Evolutionary conservation across 441 rosid species (phyloP).

Genomic region (Flueggea neowawraea): DNA sequence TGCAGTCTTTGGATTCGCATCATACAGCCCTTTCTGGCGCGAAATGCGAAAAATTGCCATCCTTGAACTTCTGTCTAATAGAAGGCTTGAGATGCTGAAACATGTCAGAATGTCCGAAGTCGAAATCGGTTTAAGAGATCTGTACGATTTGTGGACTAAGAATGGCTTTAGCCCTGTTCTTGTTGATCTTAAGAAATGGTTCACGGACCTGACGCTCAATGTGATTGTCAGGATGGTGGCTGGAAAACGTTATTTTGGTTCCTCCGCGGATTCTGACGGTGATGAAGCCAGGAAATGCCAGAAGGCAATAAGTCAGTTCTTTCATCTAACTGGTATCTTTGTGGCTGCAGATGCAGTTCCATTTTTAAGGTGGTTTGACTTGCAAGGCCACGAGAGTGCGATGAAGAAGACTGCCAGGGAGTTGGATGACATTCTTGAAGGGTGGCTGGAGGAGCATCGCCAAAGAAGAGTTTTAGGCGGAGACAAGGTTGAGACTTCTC

Average conservation of each 20-base stretch:
- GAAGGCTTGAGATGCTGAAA: slow-evolving; percentile 49
- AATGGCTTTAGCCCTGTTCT: slow-evolving; percentile 24
- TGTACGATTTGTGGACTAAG: slow-evolving; percentile 26
- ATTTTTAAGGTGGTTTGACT: slow-evolving; percentile 41
- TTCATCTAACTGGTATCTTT: slow-evolving; percentile 45
- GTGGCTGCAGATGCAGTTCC: slow-evolving; percentile 58
- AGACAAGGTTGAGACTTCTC: slow-evolving; percentile 9
- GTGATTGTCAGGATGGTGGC: slow-evolving; percentile 49
- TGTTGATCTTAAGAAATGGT: slow-evolving; percentile 48
- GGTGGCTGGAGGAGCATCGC: slow-evolving; percentile 56
- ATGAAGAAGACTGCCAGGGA: slow-evolving; percentile 58
- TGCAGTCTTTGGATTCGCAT: slow-evolving; percentile 61
- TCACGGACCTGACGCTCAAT: slow-evolving; percentile 45
- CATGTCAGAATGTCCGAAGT: slow-evolving; percentile 37
- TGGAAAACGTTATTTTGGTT: slow-evolving; percentile 48
- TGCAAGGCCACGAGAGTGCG: slow-evolving; percentile 45
- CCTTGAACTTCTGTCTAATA: slow-evolving; percentile 52
- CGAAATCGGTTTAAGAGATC: slow-evolving; percentile 26
- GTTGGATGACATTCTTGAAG: slow-evolving; percentile 35
- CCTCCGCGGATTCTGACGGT: slow-evolving; percentile 17
- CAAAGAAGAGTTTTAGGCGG: slow-evolving; percentile 24
- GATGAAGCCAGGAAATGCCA: slow-evolving; percentile 35
- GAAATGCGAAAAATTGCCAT: slow-evolving; percentile 64
- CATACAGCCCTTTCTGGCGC: slow-evolving; percentile 62
- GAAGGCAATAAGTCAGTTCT: slow-evolving; percentile 34